These are phyloP conservation scores for Jamesozyma hellenica DNA, from an alignment of 805 yeast genomes.

Conservation along the genomic window DNA sequence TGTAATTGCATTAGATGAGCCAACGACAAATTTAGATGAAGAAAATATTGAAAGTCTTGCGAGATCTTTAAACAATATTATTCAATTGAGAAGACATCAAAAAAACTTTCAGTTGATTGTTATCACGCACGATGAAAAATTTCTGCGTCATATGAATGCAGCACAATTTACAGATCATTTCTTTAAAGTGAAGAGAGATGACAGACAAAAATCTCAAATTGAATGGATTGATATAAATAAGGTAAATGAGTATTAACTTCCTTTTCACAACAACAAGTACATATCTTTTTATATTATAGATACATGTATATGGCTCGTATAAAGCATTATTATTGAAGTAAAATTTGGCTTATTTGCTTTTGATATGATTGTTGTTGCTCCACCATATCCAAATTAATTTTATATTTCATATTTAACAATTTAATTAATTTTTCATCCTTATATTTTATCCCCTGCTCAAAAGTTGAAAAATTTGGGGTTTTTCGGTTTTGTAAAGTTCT, in stretches of 20 bases:
- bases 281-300: no score
- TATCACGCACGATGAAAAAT: slow-evolving; percentile 93
- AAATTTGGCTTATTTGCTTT: slow-evolving; percentile 11
- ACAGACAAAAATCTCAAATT: slow-evolving; percentile 70
- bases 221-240: slow-evolving; percentile 41
- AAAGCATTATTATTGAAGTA: no score
- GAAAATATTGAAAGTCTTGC: slow-evolving; percentile 88
- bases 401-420: slow-evolving; percentile 19
- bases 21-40: slow-evolving; percentile 88
- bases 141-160: slow-evolving; percentile 77
- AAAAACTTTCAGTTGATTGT: slow-evolving; percentile 88
- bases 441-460: background rate
- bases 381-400: slow-evolving; percentile 28
- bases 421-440: slow-evolving; percentile 1
- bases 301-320: no score
- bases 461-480: background rate
- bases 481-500: background rate
- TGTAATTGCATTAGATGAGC: slow-evolving; percentile 92
- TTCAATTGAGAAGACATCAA: slow-evolving; percentile 64
- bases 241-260: slow-evolving; percentile 23
- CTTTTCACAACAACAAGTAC: no score
- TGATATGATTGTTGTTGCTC: slow-evolving; percentile 28
- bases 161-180: slow-evolving; percentile 77
- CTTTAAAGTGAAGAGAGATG: slow-evolving; percentile 71
- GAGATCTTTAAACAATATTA: slow-evolving; percentile 61